These are phyloP conservation scores for Castanea sativa DNA, from an alignment of 306 rosid species.

Conservation along the genomic window DNA sequence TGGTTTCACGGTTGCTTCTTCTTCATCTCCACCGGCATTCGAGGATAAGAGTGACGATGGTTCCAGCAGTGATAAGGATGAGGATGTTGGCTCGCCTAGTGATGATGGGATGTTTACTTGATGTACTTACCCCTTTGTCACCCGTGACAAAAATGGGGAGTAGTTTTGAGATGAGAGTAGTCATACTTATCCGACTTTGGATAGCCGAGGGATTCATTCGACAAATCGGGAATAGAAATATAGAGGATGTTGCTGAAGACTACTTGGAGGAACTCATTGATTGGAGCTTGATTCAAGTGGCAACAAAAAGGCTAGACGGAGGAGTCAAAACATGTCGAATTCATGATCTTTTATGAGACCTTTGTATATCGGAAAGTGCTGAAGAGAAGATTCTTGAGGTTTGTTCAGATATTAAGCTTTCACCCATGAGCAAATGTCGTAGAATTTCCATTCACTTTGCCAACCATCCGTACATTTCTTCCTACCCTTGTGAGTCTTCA, in stretches of 20 bases:
- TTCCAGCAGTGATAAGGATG: too few relatives aligned
- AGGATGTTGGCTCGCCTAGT: too few relatives aligned
- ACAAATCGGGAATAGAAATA: background rate
- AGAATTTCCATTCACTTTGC: background rate
- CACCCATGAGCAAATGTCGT: fast-evolving
- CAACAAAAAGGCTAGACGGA: background rate
- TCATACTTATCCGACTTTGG: too few relatives aligned
- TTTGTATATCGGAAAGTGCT: background rate
- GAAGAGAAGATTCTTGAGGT: background rate
- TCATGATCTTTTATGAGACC: background rate
- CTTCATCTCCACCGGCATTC: too few relatives aligned
- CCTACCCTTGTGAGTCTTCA: background rate
- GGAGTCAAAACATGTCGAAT: background rate
- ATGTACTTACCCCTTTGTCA: too few relatives aligned
- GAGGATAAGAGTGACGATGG: too few relatives aligned
- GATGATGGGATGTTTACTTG: too few relatives aligned
- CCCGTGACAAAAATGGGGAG: too few relatives aligned
- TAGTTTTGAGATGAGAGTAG: too few relatives aligned
- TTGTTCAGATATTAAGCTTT: fast-evolving
- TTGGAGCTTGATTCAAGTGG: background rate
- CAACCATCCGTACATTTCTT: background rate
- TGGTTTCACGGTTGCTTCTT: too few relatives aligned
- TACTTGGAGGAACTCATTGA: background rate
- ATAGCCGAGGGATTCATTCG: too few relatives aligned
- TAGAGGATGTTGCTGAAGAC: background rate